Evolutionary conservation across 2,329 filamentous ascomycete species (phyloP), one percentile per base, ranked within the genome.

Genomic region (Chrysoporthe puriensis): DNA sequence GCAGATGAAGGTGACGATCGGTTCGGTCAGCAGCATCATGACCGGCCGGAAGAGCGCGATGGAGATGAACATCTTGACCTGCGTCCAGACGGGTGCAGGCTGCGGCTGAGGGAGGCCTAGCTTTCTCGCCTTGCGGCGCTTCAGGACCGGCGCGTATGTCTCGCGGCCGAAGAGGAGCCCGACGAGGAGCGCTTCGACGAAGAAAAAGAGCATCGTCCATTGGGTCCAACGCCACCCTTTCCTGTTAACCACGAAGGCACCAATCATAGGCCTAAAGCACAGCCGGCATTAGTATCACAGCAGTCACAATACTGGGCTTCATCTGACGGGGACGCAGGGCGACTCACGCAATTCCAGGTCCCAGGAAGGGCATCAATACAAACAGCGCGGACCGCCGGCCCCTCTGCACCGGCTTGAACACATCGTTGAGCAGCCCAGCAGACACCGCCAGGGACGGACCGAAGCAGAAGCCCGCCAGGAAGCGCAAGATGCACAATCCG

Each of bases 1-100:
- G 54, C 80, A 82, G 48, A 82, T 75, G 65, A 88, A 86, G 13
- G 84, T 83, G 1, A 90, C 84, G 48, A 91, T 89, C 2, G 88
- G 88, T 72, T 91, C 89, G 1, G 84, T 83, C 52, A 88, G 73
- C 8, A 91, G 79, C 81, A 91, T 88, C 57, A 83, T 81, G 0
- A 88, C 21, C 0, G 87, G 87, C 13, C 86, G 79, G 18, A 85
- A 69, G 1, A 86, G 74, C 1, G 82, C 80, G 0, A 81, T 75
- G 0, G 80, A 76, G 3, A 82, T 69, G 67, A 85, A 83, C 1
- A 69, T 21, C 26, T 70, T 72, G 36, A 80, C 57, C 3, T 73
- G 75, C 8, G 72, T 62, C 0, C 59, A 9, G 3, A 77, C 16
- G 0, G 79, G 74, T 0, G 75, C 73, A 0, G 63, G 62, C 0